Evolutionary conservation across 495 filamentous ascomycete genomes (phyloP).

Genomic region (Tuber aestivum): DNA sequence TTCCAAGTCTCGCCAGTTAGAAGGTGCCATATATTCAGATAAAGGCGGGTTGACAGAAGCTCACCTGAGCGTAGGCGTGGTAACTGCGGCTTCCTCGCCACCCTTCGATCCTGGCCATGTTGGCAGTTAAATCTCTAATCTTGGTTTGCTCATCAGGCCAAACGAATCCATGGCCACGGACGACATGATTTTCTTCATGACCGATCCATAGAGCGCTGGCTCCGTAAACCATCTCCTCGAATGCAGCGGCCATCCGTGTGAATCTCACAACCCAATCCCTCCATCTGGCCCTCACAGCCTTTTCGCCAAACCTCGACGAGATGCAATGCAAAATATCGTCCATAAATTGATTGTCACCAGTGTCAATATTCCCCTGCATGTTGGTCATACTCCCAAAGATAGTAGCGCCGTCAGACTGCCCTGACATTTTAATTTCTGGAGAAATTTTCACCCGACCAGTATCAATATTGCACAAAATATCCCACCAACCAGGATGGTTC

Average conservation of each 20-base stretch:
- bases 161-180: conserved; percentile 85
- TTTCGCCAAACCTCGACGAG: conserved; percentile 76
- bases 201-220: conserved; percentile 85
- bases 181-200: conserved; percentile 61
- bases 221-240: conserved; percentile 92
- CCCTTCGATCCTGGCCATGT: conserved; percentile 85
- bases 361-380: conserved; percentile 45
- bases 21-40: conserved; percentile 9
- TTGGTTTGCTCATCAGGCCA: conserved; percentile 80
- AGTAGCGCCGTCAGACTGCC: conserved; percentile 27
- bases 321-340: conserved; percentile 75
- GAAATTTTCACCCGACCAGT: conserved; percentile 90
- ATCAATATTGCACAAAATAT: conserved; percentile 87
- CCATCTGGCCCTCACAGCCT: conserved; percentile 83
- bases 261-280: conserved; percentile 85
- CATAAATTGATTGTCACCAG: conserved; percentile 87
- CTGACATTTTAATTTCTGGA: conserved; percentile 37
- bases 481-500: conserved; percentile 96
- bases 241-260: conserved; percentile 82
- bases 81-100: conserved; percentile 94
- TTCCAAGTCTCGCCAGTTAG: conserved; percentile 45
- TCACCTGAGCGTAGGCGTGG: conserved; percentile 83
- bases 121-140: conserved; percentile 77
- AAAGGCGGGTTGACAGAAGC: conserved; percentile 8
- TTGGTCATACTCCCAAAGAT: conserved; percentile 33